phyloP scores from a whole-genome alignment of 148 eudicot genomes.

The Diospyros lotus region DNA sequence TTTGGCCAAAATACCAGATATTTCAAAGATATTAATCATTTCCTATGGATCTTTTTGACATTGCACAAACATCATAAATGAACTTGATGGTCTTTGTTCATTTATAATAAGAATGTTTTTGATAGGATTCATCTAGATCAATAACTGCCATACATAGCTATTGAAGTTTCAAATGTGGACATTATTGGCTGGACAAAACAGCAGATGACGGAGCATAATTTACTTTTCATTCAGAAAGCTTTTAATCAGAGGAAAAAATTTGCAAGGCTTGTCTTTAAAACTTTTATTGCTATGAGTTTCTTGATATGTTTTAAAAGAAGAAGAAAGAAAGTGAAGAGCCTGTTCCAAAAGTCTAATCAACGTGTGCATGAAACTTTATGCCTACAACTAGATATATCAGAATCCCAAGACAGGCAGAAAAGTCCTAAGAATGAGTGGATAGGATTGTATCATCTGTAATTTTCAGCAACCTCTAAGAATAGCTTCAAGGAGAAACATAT shows the following conservation, averaged over 20 bases:
- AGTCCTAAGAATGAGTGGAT: neutral
- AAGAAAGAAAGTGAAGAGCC: neutral
- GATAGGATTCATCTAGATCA: too few relatives aligned
- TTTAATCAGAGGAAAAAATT: neutral
- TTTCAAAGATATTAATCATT: too few relatives aligned
- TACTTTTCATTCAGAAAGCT: too few relatives aligned
- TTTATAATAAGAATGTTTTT: too few relatives aligned
- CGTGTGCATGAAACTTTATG: neutral
- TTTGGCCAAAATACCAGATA: too few relatives aligned
- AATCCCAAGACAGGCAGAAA: slow-evolving; percentile 9
- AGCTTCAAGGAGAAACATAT: neutral
- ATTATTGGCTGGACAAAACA: too few relatives aligned
- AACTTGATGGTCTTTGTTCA: too few relatives aligned
- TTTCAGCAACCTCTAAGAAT: neutral
- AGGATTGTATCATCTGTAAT: neutral
- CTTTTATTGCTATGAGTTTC: neutral
- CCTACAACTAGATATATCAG: slow-evolving; percentile 2
- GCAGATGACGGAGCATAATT: too few relatives aligned
- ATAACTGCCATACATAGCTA: too few relatives aligned
- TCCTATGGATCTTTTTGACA: too few relatives aligned
- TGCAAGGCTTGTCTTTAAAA: neutral
- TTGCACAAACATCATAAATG: too few relatives aligned
- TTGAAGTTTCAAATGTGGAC: too few relatives aligned
- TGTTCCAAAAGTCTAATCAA: neutral
- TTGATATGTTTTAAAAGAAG: neutral